Base-by-base conservation (phyloP, 2,329 filamentous ascomycete genomes). In the Ophidiomyces ophidiicola region DNA sequence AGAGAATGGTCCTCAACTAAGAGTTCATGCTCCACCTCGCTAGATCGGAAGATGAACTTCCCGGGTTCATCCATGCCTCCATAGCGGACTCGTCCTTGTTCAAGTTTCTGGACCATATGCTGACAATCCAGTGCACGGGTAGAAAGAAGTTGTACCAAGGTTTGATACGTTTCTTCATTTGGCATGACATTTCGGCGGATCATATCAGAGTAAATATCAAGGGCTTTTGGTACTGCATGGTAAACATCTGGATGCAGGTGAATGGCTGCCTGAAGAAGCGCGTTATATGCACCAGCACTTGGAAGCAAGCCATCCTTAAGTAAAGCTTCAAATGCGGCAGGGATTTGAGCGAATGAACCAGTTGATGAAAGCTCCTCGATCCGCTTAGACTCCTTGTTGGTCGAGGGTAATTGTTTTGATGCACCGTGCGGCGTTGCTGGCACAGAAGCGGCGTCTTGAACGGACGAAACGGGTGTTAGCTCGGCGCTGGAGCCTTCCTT, bases 201-300 rank as follows among this genome's bases (percentile, higher is more conserved):
- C 90, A 98, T 96, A 57, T 96, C 87, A 11, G 86, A 81, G 60
- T 96, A 98, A 37, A 98, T 82, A 64, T 94, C 87, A 37, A 96
- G 71, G 4, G 85, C 86, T 66, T 93, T 93, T 45, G 85, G 80
- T 10, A 93, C 83, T 37, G 90, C 77, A 63, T 92, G 82, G 39
- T 81, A 80, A 60, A 79, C 82, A 58, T 83, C 79, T 17, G 71
- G 69, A 5, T 87, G 83, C 12, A 94, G 72, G 50, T 84, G 73
- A 45, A 94, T 84, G 10, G 86, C 86, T 4, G 90, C 84, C 51
- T 79, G 71, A 30, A 98, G 68, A 31, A 98, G 71, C 35, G 85
- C 82, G 57, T 94, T 94, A 70, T 98, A 98, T n/a, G 88, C 82
- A 32, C 76, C 71, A 33, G 84, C 76, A 5, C 81, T 82, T 24